Conservation (phyloP, 1,139 yeast species). For the Scheffersomyces lignicola region DNA sequence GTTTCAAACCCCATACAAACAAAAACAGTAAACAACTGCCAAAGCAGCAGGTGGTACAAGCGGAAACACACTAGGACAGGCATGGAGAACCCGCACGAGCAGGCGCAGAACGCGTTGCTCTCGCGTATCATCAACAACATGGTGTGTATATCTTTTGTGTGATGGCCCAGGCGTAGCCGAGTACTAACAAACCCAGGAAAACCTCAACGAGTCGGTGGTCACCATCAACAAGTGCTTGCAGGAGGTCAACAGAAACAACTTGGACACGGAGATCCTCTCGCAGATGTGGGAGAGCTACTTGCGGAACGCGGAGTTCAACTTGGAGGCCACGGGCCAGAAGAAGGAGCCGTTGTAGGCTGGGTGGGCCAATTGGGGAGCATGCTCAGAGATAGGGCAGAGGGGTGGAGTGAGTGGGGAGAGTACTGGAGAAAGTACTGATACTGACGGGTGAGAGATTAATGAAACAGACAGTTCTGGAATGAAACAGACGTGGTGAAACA, state of each 20-base stretch:
- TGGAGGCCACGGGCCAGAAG: constrained; percentile 69
- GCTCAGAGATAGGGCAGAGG: too few relatives aligned
- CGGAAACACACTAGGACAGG: background rate
- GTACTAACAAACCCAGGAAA: constrained; percentile 41
- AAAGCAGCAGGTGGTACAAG: constrained; percentile 5
- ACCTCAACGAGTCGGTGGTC: constrained; percentile 69
- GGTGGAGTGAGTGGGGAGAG: too few relatives aligned
- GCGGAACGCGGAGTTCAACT: constrained; percentile 67
- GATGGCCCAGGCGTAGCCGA: background rate
- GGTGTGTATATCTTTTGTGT: constrained; percentile 39
- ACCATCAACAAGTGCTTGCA: constrained; percentile 61
- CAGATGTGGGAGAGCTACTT: constrained; percentile 83
- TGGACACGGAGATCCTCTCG: constrained; percentile 70
- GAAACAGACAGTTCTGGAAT: too few relatives aligned
- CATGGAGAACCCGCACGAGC: constrained; percentile 91
- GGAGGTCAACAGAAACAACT: constrained; percentile 64
- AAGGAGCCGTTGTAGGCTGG: constrained; percentile 54
- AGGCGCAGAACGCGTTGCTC: constrained; percentile 75
- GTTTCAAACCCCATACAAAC: constrained; percentile 1
- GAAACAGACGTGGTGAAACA: too few relatives aligned
- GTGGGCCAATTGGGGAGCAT: too few relatives aligned
- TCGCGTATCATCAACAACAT: constrained; percentile 77
- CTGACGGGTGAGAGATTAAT: too few relatives aligned
- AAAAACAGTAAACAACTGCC: background rate
- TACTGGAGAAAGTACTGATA: too few relatives aligned